Evolutionary conservation across 2,329 filamentous ascomycete genomes (phyloP).

Genomic region (Talaromyces sp.): DNA sequence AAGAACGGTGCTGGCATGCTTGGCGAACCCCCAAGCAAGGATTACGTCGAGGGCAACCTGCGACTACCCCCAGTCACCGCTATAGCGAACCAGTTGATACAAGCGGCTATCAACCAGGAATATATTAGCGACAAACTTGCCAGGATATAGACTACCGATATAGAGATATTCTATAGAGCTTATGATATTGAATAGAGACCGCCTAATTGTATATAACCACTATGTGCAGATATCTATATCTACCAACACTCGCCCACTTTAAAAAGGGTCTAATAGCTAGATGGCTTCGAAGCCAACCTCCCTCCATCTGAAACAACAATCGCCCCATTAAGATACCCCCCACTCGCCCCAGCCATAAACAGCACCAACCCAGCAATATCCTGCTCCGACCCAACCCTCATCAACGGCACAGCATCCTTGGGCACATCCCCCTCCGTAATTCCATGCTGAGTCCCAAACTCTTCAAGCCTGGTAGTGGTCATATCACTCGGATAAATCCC

Average conservation of each 20-base stretch:
- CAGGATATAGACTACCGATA: conserved; percentile 33
- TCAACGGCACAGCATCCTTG: conserved; percentile 23
- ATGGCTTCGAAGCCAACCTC: conserved; percentile 13
- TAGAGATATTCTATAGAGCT: not conserved
- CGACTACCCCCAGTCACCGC: conserved; percentile 81
- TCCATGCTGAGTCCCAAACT: conserved; percentile 4
- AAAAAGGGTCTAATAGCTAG: conserved; percentile 11
- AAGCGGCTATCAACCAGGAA: conserved; percentile 69
- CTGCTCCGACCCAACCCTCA: conserved; percentile 41
- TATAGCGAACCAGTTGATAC: conserved; percentile 87
- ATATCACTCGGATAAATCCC: conserved; percentile 22
- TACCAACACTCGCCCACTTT: not conserved
- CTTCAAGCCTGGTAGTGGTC: conserved; percentile 8
- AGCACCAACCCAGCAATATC: conserved; percentile 53
- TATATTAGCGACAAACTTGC: conserved; percentile 63
- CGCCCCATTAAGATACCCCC: conserved; percentile 56
- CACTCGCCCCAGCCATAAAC: conserved; percentile 53
- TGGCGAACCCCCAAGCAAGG: conserved; percentile 62
- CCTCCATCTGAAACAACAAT: conserved; percentile 51
- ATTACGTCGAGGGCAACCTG: conserved; percentile 73
- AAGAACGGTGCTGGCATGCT: conserved; percentile 64
- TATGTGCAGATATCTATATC: not conserved
- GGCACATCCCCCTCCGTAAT: conserved; percentile 15
- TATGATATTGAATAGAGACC: not conserved
- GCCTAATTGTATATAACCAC: not conserved